Conservation (phyloP, 2,329 filamentous ascomycete genomes). For the Fusarium pseudocircinatum region DNA sequence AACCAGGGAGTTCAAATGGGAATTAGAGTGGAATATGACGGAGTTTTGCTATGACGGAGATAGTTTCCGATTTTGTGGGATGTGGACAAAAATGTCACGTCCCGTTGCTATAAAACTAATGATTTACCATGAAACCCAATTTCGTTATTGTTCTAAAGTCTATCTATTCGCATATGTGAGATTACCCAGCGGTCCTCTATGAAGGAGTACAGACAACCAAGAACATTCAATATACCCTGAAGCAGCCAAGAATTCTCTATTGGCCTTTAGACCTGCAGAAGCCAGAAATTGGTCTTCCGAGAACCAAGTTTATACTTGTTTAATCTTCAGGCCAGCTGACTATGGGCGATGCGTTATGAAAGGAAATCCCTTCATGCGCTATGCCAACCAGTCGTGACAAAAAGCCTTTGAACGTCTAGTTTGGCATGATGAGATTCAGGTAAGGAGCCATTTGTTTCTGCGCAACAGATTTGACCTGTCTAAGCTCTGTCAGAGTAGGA, state of each 20-base stretch:
- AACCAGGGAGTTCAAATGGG: background rate
- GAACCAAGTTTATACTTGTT: background rate
- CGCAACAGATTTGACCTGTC: constrained; percentile 53
- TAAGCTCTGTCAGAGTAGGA: constrained; percentile 58
- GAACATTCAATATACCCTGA: background rate
- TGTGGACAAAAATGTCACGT: background rate
- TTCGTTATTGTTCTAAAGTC: background rate
- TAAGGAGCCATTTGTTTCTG: constrained; percentile 48
- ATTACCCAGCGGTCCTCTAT: background rate
- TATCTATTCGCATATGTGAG: background rate
- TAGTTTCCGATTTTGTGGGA: background rate
- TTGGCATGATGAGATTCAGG: constrained; percentile 42
- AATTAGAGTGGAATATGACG: background rate
- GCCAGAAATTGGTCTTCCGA: background rate
- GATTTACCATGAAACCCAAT: background rate
- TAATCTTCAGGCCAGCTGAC: background rate
- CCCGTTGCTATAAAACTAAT: background rate
- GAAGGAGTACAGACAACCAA: background rate
- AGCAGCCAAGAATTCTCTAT: background rate
- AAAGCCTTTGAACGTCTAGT: background rate
- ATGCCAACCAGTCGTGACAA: background rate
- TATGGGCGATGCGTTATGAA: background rate
- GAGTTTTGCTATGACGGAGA: background rate
- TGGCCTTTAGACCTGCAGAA: background rate
- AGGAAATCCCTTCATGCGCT: background rate